Base-by-base conservation (phyloP, 371 early-diverging fungal species). In the Conidiobolus incongruus region DNA sequence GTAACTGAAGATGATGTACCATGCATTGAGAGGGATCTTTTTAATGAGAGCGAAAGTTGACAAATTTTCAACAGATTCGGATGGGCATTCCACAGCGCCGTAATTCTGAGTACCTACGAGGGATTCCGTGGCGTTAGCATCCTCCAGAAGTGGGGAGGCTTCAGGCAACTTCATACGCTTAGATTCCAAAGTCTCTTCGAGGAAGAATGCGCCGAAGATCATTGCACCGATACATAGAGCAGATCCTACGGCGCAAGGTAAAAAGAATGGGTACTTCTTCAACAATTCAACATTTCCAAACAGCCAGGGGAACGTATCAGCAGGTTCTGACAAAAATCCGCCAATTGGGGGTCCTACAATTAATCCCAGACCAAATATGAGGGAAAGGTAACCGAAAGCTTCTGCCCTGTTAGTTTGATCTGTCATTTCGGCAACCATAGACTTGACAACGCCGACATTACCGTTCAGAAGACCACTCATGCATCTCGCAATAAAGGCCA, bases 341-440 rank as follows among this genome's bases (percentile, higher is more conserved):
- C 87, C 88, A 1, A 88, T 49, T 16, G 74, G 60, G 0, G 88
- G 83, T 0, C 87, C 92, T 21, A 69, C 55, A 32, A 38, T 46
- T 15, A 19, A 33, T 5, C 47, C 43, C 19, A 47, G 35, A 13
- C 8, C 37, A 7, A 40, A 33, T 6, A 24, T 40, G 21, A 43
- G 44, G 29, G 37, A 38, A 28, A 32, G 4, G 21, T 23, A 39
- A 17, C 47, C 24, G 17, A 47, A 47, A 13, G 19, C 38, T 24
- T 29, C 28, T 23, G 52, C 38, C 48, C 75, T 71, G 49, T 86
- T 89, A 0, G 81, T 72, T 11, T 61, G 53, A 47, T 85, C 81
- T 1, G 84, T 77, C 40, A 87, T 61, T 52, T 92, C 93, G 2
- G 79, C 82, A 17, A 88, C 58, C 57, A 85, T 76, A 17, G 77